Percentiles rank a stretch among this genome's conserved stretches.
These are phyloP conservation scores for Eruca vesicaria DNA, from an alignment of 441 rosid genomes.

Conservation along the genomic window DNA sequence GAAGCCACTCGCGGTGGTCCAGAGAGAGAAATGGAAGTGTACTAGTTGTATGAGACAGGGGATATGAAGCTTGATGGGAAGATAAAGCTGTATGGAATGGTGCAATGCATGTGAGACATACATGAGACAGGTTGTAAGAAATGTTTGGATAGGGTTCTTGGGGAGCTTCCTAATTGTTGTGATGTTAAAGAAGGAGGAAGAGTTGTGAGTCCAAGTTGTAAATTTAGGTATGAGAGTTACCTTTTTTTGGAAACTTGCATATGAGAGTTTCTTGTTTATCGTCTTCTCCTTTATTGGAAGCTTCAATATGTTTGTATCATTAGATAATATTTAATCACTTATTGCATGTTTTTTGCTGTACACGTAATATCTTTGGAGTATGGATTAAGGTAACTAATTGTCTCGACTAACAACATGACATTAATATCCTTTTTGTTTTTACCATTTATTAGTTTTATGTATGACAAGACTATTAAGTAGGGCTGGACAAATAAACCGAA, in stretches of 20 bases:
- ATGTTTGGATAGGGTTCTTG: conserved; percentile 45
- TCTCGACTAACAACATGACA: too few relatives aligned
- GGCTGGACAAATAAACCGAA: too few relatives aligned
- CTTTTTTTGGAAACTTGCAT: conserved; percentile 17
- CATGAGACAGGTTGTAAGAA: conserved; percentile 40
- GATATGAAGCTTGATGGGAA: conserved; percentile 28
- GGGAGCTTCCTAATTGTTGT: conserved; percentile 44
- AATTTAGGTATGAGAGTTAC: conserved; percentile 54
- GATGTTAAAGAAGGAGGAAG: conserved; percentile 57
- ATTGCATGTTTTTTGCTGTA: too few relatives aligned
- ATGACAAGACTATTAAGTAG: too few relatives aligned
- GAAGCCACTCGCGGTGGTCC: conserved; percentile 21
- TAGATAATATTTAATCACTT: too few relatives aligned
- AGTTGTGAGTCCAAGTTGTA: conserved; percentile 55
- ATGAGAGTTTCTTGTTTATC: neutral
- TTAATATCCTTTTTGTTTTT: too few relatives aligned
- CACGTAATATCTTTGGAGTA: too few relatives aligned
- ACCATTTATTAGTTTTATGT: too few relatives aligned
- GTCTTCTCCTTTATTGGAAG: neutral
- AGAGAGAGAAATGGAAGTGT: conserved; percentile 6
- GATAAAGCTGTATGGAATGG: conserved; percentile 51
- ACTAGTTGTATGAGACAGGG: conserved; percentile 22
- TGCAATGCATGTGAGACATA: conserved; percentile 59
- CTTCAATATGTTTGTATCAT: too few relatives aligned
- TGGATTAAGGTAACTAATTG: too few relatives aligned